Evolutionary conservation across 805 yeast genomes (phyloP), one percentile per base, ranked within the genome.

Genomic region (Saccharomycopsis amapae): DNA sequence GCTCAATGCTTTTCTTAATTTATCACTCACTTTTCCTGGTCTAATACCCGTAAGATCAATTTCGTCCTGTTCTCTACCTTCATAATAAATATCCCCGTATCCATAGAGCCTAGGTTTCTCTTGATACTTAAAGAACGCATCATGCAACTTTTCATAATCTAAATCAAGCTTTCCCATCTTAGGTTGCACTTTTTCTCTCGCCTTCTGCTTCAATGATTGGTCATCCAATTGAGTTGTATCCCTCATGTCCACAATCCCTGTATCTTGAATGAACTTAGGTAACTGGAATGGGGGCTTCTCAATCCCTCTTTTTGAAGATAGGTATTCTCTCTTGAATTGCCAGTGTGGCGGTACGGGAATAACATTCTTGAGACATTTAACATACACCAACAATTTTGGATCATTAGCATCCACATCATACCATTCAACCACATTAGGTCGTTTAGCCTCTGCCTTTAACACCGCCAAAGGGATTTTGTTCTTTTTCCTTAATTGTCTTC

Each of bases 211-310:
- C 54, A 87, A 59, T 1, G 79, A 70, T 12, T 74, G 65, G 2
- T 59, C 60, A 37, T 79, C 79, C 3, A 67, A 73, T 13, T 65
- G 63, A 3, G 66, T 60, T 1, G 79, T 76, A 46, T 78, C 76
- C 59, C 97, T 74, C 95, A 90, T 84, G 45, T 85, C 88, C 52
- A 78, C 74, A 23, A 90, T 88, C 1, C 96, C 96, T 0, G 97
- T 89, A 43, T 78, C 85, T 33, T 67, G 70, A 33, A 93, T 86
- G 54, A 76, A 84, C 35, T 76, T 70, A 0, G 97, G 97, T 18
- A 90, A 67, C 56, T 77, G 76, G 58, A 85, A 90, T 0, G 87
- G 86, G 7, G 72, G 71, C 54, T 78, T 78, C 45, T 79, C 88
- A 19, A 78, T 52, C 1, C 89, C 82, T 42, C 83, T 70, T 51